These are phyloP conservation scores for Verticillium alfalfae DNA, from an alignment of 2,329 filamentous ascomycete genomes.

Conservation along the genomic window DNA sequence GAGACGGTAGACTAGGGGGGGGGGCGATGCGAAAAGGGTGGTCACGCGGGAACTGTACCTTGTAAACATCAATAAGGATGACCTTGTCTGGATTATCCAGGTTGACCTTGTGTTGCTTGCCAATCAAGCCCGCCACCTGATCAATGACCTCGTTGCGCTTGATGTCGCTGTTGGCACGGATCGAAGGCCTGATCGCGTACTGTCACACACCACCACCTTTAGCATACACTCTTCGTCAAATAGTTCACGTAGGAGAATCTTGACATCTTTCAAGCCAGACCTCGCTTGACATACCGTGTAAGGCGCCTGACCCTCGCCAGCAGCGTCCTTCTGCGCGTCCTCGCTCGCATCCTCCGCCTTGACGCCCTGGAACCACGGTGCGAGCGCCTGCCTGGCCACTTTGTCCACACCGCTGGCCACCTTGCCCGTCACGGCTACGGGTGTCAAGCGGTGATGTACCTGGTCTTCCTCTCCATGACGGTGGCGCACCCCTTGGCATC, in stretches of 20 bases:
- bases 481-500: constrained; percentile 42
- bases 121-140: constrained; percentile 61
- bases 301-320: neutral
- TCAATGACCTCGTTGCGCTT: constrained; percentile 66
- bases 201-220: constrained; percentile 25
- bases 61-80: constrained; percentile 74
- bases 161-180: constrained; percentile 66
- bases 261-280: neutral
- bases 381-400: constrained; percentile 58
- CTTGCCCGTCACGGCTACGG: constrained; percentile 49
- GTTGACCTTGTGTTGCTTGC: constrained; percentile 67
- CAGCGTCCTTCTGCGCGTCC: neutral
- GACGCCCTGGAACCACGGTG: constrained; percentile 51
- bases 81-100: constrained; percentile 73
- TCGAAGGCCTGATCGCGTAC: constrained; percentile 81
- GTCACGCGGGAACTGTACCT: constrained; percentile 42
- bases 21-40: neutral
- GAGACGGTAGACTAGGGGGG: neutral
- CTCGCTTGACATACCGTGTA: neutral
- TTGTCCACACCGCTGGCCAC: constrained; percentile 64
- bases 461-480: constrained; percentile 37
- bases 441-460: constrained; percentile 53
- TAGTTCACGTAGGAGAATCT: no score
- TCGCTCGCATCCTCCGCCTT: neutral
- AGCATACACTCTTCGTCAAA: constrained; percentile 3